Evolutionary conservation across 768 basidiomycete species (phyloP), one percentile per base, ranked within the genome.

Genomic region (Kwoniella shandongensis): DNA sequence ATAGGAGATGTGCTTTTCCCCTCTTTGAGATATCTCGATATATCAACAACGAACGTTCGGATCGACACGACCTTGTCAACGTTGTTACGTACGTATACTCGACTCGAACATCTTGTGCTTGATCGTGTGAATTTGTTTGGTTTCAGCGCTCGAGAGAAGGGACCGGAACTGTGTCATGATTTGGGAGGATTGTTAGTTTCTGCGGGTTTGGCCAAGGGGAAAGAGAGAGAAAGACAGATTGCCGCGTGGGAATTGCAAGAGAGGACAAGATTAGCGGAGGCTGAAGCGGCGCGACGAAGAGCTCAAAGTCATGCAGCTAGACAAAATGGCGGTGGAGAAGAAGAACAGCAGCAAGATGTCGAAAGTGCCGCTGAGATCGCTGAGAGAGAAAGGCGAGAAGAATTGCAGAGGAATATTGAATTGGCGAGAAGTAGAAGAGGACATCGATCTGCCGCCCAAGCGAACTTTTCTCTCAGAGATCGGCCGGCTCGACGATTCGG

Each of bases 101-200:
- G 66, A 0, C 74, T 94, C 12, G 77, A 80, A 57, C 84, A 88
- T 66, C 77, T 96, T 39, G 78, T 92, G 20, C 69, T 91, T 18
- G 91, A 94, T 65, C 81, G 79, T 4, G 88, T 88, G 66, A 75
- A 79, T 2, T 67, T 85, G 11, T 77, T 85, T 47, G 80, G 83
- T 4, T 81, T 78, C 47, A 63, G 79, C 2, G 83, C 84, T 2
- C 69, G 72, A 18, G 78, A 80, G 17, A 79, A 79, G n/a, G 81
- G 81, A 15, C 78, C 79, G 15, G 81, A 81, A 29, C 80, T 85
- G 58, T 88, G 87, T 83, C 75, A 74, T 6, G 80, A 81, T 3
- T 65, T 91, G 2, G 88, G 87, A 0, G 82, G 82, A 59, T 67
- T 80, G 0, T 83, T 85, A 63, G 87, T 86, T 0, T 76, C 86